Percentiles rank a stretch among this genome's conserved stretches.
These are phyloP conservation scores for Phytophthora agathidicida DNA, from an alignment of 352 stramenopile species.

Conservation along the genomic window DNA sequence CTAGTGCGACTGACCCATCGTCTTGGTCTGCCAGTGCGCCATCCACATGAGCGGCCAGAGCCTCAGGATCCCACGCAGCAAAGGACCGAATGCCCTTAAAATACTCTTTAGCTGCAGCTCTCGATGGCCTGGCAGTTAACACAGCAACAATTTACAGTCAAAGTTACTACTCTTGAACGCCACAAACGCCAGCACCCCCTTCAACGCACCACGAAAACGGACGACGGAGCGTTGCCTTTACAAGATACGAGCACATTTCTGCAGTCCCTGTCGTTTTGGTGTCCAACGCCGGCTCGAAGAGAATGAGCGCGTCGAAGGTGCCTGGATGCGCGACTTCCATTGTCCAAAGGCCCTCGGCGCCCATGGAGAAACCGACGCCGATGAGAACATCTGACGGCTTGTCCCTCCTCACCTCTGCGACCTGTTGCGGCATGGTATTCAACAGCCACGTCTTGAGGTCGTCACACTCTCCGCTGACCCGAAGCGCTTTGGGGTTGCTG, in stretches of 20 bases:
- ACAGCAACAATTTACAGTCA: too few species aligned
- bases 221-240: conserved; percentile 26
- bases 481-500: conserved; percentile 17
- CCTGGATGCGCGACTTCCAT: conserved; percentile 36
- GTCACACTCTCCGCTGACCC: conserved; percentile 17
- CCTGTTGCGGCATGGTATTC: conserved; percentile 6
- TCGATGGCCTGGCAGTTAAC: conserved; percentile 11
- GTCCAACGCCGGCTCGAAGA: conserved; percentile 45
- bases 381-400: conserved; percentile 31
- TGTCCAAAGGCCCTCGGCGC: conserved; percentile 34
- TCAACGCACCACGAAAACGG: conserved; percentile 21
- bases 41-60: conserved; percentile 23
- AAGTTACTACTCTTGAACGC: neutral
- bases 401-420: conserved; percentile 5
- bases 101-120: conserved; percentile 26
- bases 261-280: conserved; percentile 24
- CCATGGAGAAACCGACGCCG: conserved; percentile 53
- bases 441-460: conserved; percentile 22
- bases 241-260: conserved; percentile 32
- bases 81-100: conserved; percentile 18
- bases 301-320: conserved; percentile 48
- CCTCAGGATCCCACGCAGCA: conserved; percentile 29
- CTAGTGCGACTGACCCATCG: conserved; percentile 30
- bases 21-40: conserved; percentile 19
- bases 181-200: neutral